phyloP scores from a whole-genome alignment of 2,329 filamentous ascomycete species.

The Juglanconis sp. region DNA sequence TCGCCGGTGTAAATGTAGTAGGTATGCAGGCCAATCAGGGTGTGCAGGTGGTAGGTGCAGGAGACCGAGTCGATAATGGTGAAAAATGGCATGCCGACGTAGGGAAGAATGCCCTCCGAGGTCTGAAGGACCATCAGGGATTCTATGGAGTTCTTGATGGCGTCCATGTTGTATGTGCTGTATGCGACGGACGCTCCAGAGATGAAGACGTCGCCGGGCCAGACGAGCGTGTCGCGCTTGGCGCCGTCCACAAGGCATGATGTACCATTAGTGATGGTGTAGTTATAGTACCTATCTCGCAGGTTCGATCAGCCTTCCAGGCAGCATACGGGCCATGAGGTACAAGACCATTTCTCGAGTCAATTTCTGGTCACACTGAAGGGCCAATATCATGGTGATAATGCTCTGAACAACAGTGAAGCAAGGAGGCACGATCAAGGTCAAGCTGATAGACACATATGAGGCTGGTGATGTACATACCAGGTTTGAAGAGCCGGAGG shows the following conservation, averaged over 20 bases:
- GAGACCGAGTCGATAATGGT: constrained; percentile 24
- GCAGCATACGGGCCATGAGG: constrained; percentile 11
- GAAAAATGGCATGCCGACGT: constrained; percentile 44
- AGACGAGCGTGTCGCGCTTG: constrained; percentile 57
- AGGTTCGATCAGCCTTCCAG: neutral
- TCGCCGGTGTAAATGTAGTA: constrained; percentile 56
- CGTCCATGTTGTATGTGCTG: constrained; percentile 50
- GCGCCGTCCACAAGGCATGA: constrained; percentile 48
- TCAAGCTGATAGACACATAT: neutral
- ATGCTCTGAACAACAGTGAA: constrained; percentile 18
- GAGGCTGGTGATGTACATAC: neutral
- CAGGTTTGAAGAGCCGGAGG: constrained; percentile 8
- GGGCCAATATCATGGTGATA: too few species aligned
- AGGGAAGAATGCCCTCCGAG: constrained; percentile 36
- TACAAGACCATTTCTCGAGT: constrained; percentile 25
- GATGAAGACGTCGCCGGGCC: constrained; percentile 60
- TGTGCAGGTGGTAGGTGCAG: constrained; percentile 58
- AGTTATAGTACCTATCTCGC: constrained; percentile 30
- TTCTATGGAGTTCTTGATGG: constrained; percentile 47
- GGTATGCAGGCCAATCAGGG: constrained; percentile 56
- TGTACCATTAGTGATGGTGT: constrained; percentile 29
- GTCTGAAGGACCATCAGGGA: constrained; percentile 45
- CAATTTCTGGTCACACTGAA: constrained; percentile 21
- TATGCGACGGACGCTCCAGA: constrained; percentile 52
- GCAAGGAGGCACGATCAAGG: neutral